Base-by-base conservation (phyloP, 164 flowering plant species). In the Dillenia turbinata region DNA sequence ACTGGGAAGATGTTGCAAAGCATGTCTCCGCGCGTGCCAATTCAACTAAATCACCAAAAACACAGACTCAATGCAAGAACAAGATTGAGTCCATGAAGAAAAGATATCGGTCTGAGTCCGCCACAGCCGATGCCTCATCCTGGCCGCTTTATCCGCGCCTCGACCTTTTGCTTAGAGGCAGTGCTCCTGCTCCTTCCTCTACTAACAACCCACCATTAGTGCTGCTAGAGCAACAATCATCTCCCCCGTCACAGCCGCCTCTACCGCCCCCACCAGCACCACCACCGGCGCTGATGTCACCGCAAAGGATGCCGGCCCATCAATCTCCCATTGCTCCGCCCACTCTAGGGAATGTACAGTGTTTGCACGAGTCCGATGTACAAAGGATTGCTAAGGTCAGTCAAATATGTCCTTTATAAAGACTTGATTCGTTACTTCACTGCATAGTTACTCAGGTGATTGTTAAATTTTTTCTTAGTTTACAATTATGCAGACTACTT, bases 71-170 rank as follows among this genome's bases (percentile, higher is more conserved):
- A 77, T 93, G 98, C 74, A 93, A 90, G 85, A 93, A 93, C 77
- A 93, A 93, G 85, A 89, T 90, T 44, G 98, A 93, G 82, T 93
- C 97, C 55, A 90, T 90, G 97, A 93, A 90, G 84, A 90, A 90
- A 66, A 54, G 97, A 69, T 93, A 90, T 59, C 73, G 98, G 9
- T 82, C 90, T 1, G 97, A 90, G 78, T 82, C 96, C 0, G 80
- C 90, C 10, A 62, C 80, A 1, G 69, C 80, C 0, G 89, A 78
- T 26, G 59, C 76, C 12, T 86, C 98, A 0, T 78, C 93, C 0
- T 93, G 98, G 98, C 97, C 96, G 52, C 73, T 90, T 11, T 90
- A 79, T 64, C 70, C 75, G 2, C 81, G 92, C 2, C 89, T 93
- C 16, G 88, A 90, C 71, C 82, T 70, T 48, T 65, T 90, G 59